A percentile compares a stretch with the other conserved stretches of the same genome.
These are phyloP conservation scores for Oenanthe javanica DNA, from an alignment of 140 eudicot species.

Conservation along the genomic window DNA sequence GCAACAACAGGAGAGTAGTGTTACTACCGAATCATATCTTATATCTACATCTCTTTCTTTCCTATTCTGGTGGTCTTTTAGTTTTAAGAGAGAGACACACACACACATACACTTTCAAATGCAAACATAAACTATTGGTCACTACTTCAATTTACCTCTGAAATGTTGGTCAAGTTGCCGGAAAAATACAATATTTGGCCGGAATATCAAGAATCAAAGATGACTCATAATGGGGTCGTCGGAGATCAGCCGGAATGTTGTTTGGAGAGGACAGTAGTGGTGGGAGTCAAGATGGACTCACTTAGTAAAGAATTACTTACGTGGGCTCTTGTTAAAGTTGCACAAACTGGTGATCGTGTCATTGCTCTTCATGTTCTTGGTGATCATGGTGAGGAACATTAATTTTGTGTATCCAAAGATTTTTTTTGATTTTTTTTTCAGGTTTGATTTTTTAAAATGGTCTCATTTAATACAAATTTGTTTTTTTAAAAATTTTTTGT, in stretches of 20 bases:
- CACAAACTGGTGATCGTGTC: constrained; percentile 76
- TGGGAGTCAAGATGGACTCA: constrained; percentile 65
- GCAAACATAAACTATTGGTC: not conserved
- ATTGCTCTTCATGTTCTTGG: constrained; percentile 19
- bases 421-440: no score
- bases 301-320: constrained; percentile 75
- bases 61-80: not conserved
- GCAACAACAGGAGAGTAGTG: not conserved
- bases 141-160: not conserved
- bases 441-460: not conserved
- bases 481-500: not conserved
- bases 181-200: not conserved
- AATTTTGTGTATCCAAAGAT: no score
- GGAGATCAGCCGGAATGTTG: constrained; percentile 32
- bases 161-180: constrained; percentile 4
- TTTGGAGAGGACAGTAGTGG: constrained; percentile 52
- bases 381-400: not conserved
- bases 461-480: not conserved
- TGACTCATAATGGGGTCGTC: constrained; percentile 29
- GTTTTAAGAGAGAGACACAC: not conserved
- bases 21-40: not conserved
- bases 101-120: not conserved
- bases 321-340: constrained; percentile 74
- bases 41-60: not conserved
- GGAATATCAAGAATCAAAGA: constrained; percentile 13